These are phyloP conservation scores for Daedaleopsis nitida DNA, from an alignment of 768 basidiomycete genomes.

Conservation along the genomic window DNA sequence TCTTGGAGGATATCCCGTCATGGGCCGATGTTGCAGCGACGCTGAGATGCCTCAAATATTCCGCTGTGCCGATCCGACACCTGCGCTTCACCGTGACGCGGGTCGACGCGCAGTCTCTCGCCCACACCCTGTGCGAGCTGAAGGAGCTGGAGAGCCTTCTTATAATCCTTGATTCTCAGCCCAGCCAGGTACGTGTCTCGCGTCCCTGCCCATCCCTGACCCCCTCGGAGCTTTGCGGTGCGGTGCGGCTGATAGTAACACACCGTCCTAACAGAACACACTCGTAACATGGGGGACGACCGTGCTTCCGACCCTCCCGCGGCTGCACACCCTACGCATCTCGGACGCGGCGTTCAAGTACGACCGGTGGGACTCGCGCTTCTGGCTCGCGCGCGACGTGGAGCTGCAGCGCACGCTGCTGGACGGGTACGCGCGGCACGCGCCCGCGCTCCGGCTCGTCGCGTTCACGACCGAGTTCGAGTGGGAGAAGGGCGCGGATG, in stretches of 20 bases:
- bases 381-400: constrained; percentile 1
- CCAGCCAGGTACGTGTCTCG: background rate
- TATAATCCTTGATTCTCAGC: background rate
- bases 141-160: background rate
- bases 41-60: no score
- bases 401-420: background rate
- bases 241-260: background rate
- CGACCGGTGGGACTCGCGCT: background rate
- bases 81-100: background rate
- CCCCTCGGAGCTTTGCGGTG: background rate
- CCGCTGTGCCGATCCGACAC: constrained; percentile 2
- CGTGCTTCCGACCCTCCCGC: background rate
- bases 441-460: constrained; percentile 1
- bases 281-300: background rate
- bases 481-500: background rate
- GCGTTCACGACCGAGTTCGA: constrained; percentile 12
- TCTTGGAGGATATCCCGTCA: no score
- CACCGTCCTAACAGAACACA: background rate
- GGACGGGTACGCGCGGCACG: background rate
- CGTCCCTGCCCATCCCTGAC: background rate
- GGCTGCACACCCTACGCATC: constrained; percentile 1
- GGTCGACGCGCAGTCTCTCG: background rate
- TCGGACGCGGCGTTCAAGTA: background rate
- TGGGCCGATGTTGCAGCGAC: no score
- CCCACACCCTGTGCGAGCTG: background rate